Evolutionary conservation across 305 asterid species (phyloP).

Genomic region (Solanum hybrid): DNA sequence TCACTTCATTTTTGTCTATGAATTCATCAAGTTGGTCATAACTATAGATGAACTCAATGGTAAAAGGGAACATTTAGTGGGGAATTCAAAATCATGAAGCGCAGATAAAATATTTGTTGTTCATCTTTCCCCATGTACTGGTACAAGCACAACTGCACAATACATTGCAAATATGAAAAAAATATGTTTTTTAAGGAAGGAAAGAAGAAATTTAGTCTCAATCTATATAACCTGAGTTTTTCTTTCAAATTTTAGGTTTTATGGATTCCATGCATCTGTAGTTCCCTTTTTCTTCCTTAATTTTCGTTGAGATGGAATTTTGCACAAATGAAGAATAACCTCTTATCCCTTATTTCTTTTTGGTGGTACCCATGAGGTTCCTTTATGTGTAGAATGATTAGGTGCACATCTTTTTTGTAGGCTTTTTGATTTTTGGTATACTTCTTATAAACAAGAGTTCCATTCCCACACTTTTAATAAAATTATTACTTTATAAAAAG

Average conservation of each 20-base stretch:
- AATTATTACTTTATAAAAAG: conserved; percentile 6
- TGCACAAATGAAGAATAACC: not conserved
- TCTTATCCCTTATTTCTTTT: not conserved
- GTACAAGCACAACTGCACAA: not conserved
- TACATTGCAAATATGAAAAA: not conserved
- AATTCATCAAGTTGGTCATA: not conserved
- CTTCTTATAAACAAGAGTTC: not conserved
- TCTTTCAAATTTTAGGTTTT: not conserved
- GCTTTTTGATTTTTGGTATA: not conserved
- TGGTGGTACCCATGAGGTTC: not conserved
- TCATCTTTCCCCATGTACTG: not conserved
- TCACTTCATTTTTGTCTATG: not conserved
- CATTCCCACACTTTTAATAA: not conserved
- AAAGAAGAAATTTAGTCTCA: not conserved
- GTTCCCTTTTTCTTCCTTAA: not conserved
- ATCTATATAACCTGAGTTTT: not conserved
- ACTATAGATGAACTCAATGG: not conserved
- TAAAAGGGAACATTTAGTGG: not conserved
- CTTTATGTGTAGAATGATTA: not conserved
- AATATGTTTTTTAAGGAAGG: not conserved
- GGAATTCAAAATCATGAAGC: not conserved
- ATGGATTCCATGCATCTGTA: not conserved
- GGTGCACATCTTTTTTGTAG: not conserved
- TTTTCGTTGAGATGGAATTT: not conserved
- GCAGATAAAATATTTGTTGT: not conserved